Percentiles rank a stretch among this genome's conserved stretches.
Evolutionary conservation across 768 basidiomycete genomes (phyloP).

Genomic region (Amanita muscaria): DNA sequence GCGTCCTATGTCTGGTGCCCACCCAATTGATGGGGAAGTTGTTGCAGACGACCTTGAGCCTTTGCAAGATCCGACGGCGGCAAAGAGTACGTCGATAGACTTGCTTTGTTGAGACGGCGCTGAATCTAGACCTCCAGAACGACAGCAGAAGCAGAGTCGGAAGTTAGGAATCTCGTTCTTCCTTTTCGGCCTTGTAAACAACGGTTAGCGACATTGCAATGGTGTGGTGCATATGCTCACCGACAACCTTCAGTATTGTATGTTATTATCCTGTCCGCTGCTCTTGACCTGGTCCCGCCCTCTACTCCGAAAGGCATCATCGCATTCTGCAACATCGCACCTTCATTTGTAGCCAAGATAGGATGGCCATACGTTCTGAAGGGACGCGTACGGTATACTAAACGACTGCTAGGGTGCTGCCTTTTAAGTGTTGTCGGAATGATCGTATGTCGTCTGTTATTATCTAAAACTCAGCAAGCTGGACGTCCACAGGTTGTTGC

Average conservation of each 20-base stretch:
- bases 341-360: slow-evolving; percentile 78
- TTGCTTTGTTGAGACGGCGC: background rate
- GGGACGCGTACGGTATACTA: slow-evolving; percentile 75
- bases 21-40: background rate
- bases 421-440: slow-evolving; percentile 73
- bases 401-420: slow-evolving; percentile 69
- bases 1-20: background rate
- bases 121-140: slow-evolving; percentile 12
- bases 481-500: slow-evolving; percentile 57
- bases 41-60: background rate
- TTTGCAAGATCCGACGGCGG: background rate
- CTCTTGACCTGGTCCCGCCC: slow-evolving; percentile 87
- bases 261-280: slow-evolving; percentile 94
- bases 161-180: slow-evolving; percentile 66
- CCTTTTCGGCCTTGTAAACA: slow-evolving; percentile 87
- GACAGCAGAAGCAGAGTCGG: slow-evolving; percentile 23
- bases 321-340: slow-evolving; percentile 90
- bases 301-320: slow-evolving; percentile 93
- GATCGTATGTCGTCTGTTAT: slow-evolving; percentile 48
- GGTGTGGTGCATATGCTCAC: slow-evolving; percentile 3
- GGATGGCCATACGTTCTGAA: slow-evolving; percentile 88
- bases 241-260: slow-evolving; percentile 58
- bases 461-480: background rate
- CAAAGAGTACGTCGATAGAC: background rate
- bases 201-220: slow-evolving; percentile 38